Conservation (phyloP, 2,329 filamentous ascomycete genomes). For the Paraphoma sp. region DNA sequence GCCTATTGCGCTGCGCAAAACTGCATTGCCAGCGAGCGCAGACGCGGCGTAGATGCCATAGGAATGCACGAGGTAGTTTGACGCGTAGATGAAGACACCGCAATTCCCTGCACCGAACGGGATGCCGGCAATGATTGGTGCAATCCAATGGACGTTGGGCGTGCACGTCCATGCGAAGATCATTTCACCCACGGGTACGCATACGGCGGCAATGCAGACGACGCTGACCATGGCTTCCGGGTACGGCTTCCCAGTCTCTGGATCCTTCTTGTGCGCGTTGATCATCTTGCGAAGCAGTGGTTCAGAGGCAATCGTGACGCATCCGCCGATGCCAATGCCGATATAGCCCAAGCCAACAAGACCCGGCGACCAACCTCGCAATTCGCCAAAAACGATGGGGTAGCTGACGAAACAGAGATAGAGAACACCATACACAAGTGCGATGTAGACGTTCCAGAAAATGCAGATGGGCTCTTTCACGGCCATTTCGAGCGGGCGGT, state of each 20-base stretch:
- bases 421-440: constrained; percentile 83
- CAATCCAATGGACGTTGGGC: constrained; percentile 83
- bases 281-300: constrained; percentile 80
- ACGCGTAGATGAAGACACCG: constrained; percentile 80
- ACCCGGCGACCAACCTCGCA: constrained; percentile 78
- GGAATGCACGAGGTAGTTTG: constrained; percentile 78
- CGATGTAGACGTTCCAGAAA: constrained; percentile 74
- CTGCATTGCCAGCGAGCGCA: constrained; percentile 79
- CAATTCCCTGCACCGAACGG: constrained; percentile 81
- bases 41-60: constrained; percentile 85
- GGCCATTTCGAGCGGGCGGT: constrained; percentile 77
- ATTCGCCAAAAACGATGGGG: constrained; percentile 78
- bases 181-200: constrained; percentile 79
- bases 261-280: constrained; percentile 76
- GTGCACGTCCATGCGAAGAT: constrained; percentile 86
- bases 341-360: constrained; percentile 78
- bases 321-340: constrained; percentile 69
- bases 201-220: constrained; percentile 77
- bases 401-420: constrained; percentile 93
- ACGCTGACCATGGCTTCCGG: constrained; percentile 84
- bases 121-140: constrained; percentile 77
- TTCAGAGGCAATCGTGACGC: constrained; percentile 60
- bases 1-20: constrained; percentile 75
- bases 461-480: constrained; percentile 88
- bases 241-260: constrained; percentile 72